Conservation (phyloP, 2,329 filamentous ascomycete species). For the Seiridium cupressi region DNA sequence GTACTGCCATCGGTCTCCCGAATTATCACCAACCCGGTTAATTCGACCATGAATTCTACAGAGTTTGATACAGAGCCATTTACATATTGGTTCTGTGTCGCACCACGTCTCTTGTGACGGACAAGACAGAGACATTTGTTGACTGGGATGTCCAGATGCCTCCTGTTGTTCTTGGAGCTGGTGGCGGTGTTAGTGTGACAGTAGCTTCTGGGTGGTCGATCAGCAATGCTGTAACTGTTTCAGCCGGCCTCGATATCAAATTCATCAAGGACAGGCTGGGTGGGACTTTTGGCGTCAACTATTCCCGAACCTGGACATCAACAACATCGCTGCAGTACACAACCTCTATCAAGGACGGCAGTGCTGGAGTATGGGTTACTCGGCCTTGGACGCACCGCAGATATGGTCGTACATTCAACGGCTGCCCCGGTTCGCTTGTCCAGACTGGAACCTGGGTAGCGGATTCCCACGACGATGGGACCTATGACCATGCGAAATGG, state of each 20-base stretch:
- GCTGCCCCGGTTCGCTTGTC: not conserved
- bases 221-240: not conserved
- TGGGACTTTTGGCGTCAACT: not conserved
- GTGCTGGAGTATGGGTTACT: not conserved
- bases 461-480: not conserved
- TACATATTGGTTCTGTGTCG: too few relatives aligned
- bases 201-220: constrained; percentile 1
- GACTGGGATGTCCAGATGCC: constrained; percentile 5
- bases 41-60: too few relatives aligned
- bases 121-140: constrained; percentile 3
- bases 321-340: not conserved
- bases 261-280: constrained; percentile 2
- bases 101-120: not conserved
- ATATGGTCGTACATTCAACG: not conserved
- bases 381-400: not conserved
- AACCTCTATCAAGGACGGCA: not conserved
- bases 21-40: too few relatives aligned
- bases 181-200: not conserved
- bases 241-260: not conserved
- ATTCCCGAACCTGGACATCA: not conserved
- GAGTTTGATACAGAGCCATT: too few relatives aligned
- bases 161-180: constrained; percentile 1
- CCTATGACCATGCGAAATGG: constrained; percentile 2
- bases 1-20: too few relatives aligned
- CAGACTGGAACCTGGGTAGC: constrained; percentile 1